A percentile compares a stretch with the other conserved stretches of the same genome.
These are phyloP conservation scores for Senna siamea DNA, from an alignment of 306 rosid genomes.

Conservation along the genomic window DNA sequence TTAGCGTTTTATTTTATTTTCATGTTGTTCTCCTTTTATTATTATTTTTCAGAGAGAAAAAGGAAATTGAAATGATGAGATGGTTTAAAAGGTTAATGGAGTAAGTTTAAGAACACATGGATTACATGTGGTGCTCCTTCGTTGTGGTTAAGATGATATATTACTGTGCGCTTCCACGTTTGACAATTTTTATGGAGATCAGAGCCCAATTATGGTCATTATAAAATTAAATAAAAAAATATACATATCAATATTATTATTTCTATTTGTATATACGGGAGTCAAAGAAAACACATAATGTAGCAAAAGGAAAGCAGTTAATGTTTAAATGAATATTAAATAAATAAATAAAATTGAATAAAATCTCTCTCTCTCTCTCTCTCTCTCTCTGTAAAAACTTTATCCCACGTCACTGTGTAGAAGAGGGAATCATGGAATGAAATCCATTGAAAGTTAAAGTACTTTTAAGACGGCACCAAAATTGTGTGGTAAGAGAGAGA, in stretches of 20 bases:
- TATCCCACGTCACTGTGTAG: too few relatives aligned
- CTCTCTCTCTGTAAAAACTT: too few relatives aligned
- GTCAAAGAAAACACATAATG: background rate
- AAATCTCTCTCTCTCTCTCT: too few relatives aligned
- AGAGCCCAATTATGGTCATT: background rate
- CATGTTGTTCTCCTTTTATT: background rate
- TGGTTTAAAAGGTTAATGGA: constrained; percentile 38
- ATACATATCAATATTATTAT: too few relatives aligned
- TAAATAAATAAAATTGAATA: too few relatives aligned
- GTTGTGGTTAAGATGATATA: background rate
- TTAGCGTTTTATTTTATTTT: too few relatives aligned
- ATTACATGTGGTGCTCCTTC: background rate
- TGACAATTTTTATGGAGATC: background rate
- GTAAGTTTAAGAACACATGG: constrained; percentile 33
- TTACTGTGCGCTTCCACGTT: background rate
- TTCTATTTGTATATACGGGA: too few relatives aligned
- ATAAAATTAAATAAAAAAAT: too few relatives aligned
- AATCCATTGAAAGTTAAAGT: too few relatives aligned
- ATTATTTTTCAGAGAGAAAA: background rate
- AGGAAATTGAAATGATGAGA: constrained; percentile 45
- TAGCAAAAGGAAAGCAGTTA: background rate
- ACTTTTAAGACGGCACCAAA: too few relatives aligned
- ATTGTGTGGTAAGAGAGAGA: background rate
- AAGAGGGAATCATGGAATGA: too few relatives aligned
- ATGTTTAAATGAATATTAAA: too few relatives aligned